Evolutionary conservation across 2,329 filamentous ascomycete genomes (phyloP), one percentile per base, ranked within the genome.

Genomic region (Aspergillus versicolor): DNA sequence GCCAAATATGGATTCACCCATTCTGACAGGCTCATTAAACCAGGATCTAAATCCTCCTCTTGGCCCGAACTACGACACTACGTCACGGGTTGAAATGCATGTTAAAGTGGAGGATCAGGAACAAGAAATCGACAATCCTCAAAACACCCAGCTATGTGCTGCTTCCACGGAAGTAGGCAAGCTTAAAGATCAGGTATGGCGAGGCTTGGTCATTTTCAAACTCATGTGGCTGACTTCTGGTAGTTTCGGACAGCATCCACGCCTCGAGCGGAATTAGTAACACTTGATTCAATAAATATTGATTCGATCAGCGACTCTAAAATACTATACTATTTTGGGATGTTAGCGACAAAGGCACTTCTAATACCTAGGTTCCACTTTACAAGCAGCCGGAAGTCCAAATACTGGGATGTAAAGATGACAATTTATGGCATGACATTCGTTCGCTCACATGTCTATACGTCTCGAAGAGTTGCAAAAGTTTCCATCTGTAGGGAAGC

Each of bases 241-340:
- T 47, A 54, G 51, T 34, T 17, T 41, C 21, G 5, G 13, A 22
- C 21, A 40, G 22, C 22, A 4, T n/a, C 12, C n/a, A 24, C 13
- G 11, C 13, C 43, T 37, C 32, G 32, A 11, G 32, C 22, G 24
- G 12, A 22, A 32, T 19, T 22, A 3, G 15, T 45, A 9, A 17
- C 42, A 21, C 52, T 59, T 13, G 34, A 40, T 43, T 57, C 61
- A 5, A 22, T 57, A 3, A 5, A 49, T 22, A 17, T 57, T 64
- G 8, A 50, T 58, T 42, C 21, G 2, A 34, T 72, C 46, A 56
- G 51, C 8, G 48, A 52, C n/a, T 51, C 60, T 4, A 58, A 66
- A 19, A 61, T 67, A 1, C 43, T 75, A 5, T 75, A 72, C 17
- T 68, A 62, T 51, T 75, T 74, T 52, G 70, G 69, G 11, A 64